Base-by-base conservation (phyloP, 345 rosid genomes). In the Eutrema heterophyllum region DNA sequence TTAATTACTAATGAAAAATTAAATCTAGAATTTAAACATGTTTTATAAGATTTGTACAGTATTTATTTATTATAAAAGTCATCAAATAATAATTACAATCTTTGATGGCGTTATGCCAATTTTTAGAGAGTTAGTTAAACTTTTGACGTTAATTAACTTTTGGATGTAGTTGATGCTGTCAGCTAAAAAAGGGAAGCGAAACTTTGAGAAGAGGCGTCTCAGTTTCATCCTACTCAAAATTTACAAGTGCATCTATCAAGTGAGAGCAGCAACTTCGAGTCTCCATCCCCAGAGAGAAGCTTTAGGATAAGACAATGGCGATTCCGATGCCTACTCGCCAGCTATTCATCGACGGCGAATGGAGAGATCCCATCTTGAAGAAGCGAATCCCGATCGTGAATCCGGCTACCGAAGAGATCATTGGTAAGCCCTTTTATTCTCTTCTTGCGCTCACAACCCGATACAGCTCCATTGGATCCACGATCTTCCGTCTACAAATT, bases 301-400 rank as follows among this genome's bases (percentile, higher is more conserved):
- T 18, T 2, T n/a, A 48, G 36, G 15, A 53, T 3, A 33, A 73
- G 59, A 45, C 40, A 38, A 86, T 88, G 96, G 86, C 88, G 60
- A 78, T 80, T 39, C 72, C 72, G 1, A 39, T 90, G 12, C 93
- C 96, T 5, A 72, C 48, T 45, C 86, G 98, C 0, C 86, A 83
- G 75, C 86, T 94, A 6, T 86, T 84, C 84, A 88, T 94, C 80
- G 85, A 83, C 77, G 98, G 98, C 24, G 90, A 88, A 54, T 94
- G 98, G 98, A 85, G 81, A 71, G 93, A 86, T 15, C 89, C 98
- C 11, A 71, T 85, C 32, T 89, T 86, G 71, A 85, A 86, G 83
- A 89, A 88, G 4, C 93, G 97, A 44, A 66, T 94, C 81, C 89
- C 90, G 5, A 50, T 89, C 80, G 60, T 89, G 70, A 89, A 83